These are phyloP conservation scores for Hortaea sp. DNA, from an alignment of 2,329 filamentous ascomycete genomes.

Conservation along the genomic window DNA sequence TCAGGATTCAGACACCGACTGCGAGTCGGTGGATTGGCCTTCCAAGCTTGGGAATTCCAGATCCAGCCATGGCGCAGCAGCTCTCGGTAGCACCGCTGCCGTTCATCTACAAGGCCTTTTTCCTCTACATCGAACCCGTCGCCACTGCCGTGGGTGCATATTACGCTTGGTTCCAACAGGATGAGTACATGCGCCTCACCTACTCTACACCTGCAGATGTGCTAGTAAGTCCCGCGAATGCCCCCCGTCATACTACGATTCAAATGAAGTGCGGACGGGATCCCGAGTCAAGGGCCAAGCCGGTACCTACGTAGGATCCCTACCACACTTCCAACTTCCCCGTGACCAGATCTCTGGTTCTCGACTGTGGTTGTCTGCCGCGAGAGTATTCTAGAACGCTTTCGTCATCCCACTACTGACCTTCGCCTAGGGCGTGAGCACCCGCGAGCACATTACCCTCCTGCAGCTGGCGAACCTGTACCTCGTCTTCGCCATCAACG, in stretches of 20 bases:
- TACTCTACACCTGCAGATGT: constrained; percentile 33
- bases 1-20: too few species aligned
- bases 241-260: too few species aligned
- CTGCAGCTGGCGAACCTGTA: constrained; percentile 72
- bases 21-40: too few species aligned
- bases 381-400: too few species aligned
- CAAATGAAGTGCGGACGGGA: too few species aligned
- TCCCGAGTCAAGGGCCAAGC: too few species aligned
- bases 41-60: too few species aligned
- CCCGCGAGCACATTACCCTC: constrained; percentile 53
- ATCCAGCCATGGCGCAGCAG: background rate
- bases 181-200: constrained; percentile 54
- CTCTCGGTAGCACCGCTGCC: constrained; percentile 43
- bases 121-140: constrained; percentile 60
- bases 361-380: too few species aligned
- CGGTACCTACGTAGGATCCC: too few species aligned
- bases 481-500: constrained; percentile 65
- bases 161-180: constrained; percentile 41
- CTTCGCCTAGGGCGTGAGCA: constrained; percentile 33
- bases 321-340: too few species aligned
- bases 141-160: constrained; percentile 45
- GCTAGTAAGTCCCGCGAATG: background rate
- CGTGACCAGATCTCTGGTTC: too few species aligned
- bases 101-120: constrained; percentile 58
- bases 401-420: background rate